Evolutionary conservation across 2,329 filamentous ascomycete species (phyloP).

Genomic region (Penicillium sp.): DNA sequence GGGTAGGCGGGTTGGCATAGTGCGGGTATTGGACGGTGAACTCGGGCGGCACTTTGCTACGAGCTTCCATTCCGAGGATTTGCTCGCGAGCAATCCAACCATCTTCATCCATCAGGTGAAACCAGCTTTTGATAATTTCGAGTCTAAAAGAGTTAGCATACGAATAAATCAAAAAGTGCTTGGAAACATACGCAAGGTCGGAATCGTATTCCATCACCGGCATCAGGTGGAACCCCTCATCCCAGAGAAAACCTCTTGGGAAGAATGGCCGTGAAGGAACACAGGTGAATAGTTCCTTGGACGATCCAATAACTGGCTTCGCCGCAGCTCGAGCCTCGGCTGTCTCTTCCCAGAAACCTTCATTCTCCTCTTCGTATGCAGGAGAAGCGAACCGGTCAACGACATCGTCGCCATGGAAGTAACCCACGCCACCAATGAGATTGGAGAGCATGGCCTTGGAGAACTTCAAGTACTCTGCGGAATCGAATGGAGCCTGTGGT

Average conservation of each 20-base stretch:
- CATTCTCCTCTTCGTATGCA: conserved; percentile 91
- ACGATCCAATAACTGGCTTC: conserved; percentile 67
- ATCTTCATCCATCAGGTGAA: conserved; percentile 90
- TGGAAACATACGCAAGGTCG: conserved; percentile 61
- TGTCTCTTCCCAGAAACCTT: conserved; percentile 92
- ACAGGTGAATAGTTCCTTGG: conserved; percentile 83
- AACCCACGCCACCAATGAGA: conserved; percentile 86
- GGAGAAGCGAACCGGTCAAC: conserved; percentile 87
- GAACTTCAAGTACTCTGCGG: conserved; percentile 69
- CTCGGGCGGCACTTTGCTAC: conserved; percentile 87
- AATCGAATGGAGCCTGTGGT: conserved; percentile 70
- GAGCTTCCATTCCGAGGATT: conserved; percentile 84
- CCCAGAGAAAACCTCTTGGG: conserved; percentile 93
- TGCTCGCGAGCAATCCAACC: conserved; percentile 97
- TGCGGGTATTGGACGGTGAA: conserved; percentile 96
- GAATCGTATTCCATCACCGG: conserved; percentile 92
- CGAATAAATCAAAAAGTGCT: background rate
- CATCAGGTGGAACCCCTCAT: conserved; percentile 92
- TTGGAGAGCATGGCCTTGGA: conserved; percentile 92
- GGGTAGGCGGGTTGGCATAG: conserved; percentile 92
- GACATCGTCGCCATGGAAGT: conserved; percentile 83
- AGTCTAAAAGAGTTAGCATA: conserved; percentile 39
- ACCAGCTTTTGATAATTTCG: conserved; percentile 93
- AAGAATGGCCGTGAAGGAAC: conserved; percentile 95
- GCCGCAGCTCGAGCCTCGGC: conserved; percentile 69